phyloP scores from a whole-genome alignment of 2,329 filamentous ascomycete species.

The Talaromyces funiculosus region DNA sequence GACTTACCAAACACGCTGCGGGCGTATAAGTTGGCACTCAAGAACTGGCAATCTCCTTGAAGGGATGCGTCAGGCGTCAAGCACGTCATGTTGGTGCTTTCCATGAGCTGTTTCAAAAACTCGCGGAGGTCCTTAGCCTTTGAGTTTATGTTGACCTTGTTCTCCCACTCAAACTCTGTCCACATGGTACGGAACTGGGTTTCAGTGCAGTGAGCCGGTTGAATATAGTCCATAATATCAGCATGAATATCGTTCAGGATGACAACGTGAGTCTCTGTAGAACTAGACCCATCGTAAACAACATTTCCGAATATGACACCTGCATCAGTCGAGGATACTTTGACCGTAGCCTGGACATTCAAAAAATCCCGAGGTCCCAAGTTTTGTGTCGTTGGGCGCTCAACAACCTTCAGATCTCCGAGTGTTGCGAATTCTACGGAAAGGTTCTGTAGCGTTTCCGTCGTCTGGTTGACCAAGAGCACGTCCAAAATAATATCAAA shows the following conservation, averaged over 20 bases:
- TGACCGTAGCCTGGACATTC: constrained; percentile 97
- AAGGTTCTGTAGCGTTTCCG: constrained; percentile 91
- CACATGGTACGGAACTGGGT: constrained; percentile 99
- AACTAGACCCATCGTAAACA: constrained; percentile 89
- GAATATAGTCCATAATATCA: constrained; percentile 99
- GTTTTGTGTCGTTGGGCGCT: constrained; percentile 93
- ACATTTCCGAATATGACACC: constrained; percentile 99
- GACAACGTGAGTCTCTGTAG: constrained; percentile 90
- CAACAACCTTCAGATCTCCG: constrained; percentile 95
- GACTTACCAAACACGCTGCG: constrained; percentile 94
- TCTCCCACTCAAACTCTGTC: constrained; percentile 99
- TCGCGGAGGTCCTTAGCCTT: constrained; percentile 88
- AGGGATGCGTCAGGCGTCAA: constrained; percentile 92
- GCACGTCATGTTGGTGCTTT: constrained; percentile 97
- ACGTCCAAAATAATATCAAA: constrained; percentile 98
- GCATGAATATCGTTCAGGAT: constrained; percentile 98
- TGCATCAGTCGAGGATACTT: constrained; percentile 95
- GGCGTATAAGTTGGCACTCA: constrained; percentile 95
- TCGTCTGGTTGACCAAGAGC: constrained; percentile 92
- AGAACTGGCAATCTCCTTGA: constrained; percentile 95
- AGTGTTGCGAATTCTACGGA: constrained; percentile 98
- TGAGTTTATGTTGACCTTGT: constrained; percentile 99
- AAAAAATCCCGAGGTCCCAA: constrained; percentile 93
- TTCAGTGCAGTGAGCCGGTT: constrained; percentile 92
- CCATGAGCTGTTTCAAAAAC: constrained; percentile 92